Conservation (phyloP, 805 yeast species). For the Pichia ethanolica region DNA sequence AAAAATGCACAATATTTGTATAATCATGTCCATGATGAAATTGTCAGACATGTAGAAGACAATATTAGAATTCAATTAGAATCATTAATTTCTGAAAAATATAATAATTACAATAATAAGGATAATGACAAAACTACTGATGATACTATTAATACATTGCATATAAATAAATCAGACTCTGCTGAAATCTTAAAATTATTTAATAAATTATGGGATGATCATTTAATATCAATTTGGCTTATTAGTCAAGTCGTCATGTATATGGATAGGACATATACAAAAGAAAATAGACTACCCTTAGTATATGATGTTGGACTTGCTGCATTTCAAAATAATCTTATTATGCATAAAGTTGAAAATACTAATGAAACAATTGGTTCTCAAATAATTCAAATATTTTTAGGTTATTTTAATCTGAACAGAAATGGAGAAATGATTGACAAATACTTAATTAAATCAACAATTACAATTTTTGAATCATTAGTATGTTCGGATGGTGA, state of each 20-base stretch:
- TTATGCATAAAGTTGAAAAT: constrained; percentile 35
- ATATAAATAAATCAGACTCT: constrained; percentile 2
- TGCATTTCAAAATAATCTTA: constrained; percentile 53
- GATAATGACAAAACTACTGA: neutral
- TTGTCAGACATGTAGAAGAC: constrained; percentile 39
- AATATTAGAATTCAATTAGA: constrained; percentile 16
- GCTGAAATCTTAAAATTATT: constrained; percentile 27
- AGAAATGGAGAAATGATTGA: constrained; percentile 51
- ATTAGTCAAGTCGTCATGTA: constrained; percentile 82
- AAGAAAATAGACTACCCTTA: constrained; percentile 52
- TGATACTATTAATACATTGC: too few species aligned
- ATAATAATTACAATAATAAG: constrained; percentile 18
- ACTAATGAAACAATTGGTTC: constrained; percentile 40
- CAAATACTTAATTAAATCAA: constrained; percentile 49
- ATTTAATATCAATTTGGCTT: constrained; percentile 63
- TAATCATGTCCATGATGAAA: constrained; percentile 45
- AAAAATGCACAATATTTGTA: constrained; percentile 62
- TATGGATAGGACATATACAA: constrained; percentile 76
- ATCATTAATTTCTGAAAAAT: constrained; percentile 14
- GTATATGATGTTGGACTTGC: constrained; percentile 69
- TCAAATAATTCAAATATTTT: constrained; percentile 39
- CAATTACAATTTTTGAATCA: constrained; percentile 65
- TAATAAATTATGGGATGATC: constrained; percentile 59
- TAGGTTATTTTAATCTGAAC: constrained; percentile 49
- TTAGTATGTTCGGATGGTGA: constrained; percentile 49